phyloP scores from a whole-genome alignment of 805 yeast genomes.

The Blastobotrys peoriensis region DNA sequence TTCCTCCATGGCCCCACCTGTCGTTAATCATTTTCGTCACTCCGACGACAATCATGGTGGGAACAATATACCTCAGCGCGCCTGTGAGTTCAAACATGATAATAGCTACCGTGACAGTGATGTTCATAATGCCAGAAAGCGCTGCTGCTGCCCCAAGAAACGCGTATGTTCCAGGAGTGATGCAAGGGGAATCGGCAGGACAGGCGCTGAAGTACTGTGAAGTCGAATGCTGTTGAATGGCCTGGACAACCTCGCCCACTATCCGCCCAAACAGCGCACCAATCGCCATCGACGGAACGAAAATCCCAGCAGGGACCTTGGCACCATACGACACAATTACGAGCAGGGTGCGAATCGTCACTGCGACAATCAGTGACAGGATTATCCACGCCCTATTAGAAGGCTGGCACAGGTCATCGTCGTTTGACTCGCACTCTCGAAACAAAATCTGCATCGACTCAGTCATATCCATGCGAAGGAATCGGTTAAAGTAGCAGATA shows the following conservation, averaged over 20 bases:
- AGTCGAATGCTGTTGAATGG: slow-evolving; percentile 37
- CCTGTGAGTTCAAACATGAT: slow-evolving; percentile 95
- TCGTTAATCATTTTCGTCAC: slow-evolving; percentile 77
- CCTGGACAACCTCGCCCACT: slow-evolving; percentile 41
- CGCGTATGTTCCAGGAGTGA: slow-evolving; percentile 93
- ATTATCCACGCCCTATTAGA: slow-evolving; percentile 31
- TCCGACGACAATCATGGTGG: slow-evolving; percentile 94
- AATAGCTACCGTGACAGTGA: slow-evolving; percentile 88
- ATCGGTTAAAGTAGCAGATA: slow-evolving; percentile 78
- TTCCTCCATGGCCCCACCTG: slow-evolving; percentile 74
- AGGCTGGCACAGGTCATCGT: slow-evolving; percentile 34
- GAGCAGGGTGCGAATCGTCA: slow-evolving; percentile 60
- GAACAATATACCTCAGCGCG: slow-evolving; percentile 83
- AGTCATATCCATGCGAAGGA: slow-evolving; percentile 84
- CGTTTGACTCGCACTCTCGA: slow-evolving; percentile 63
- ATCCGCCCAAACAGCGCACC: slow-evolving; percentile 56
- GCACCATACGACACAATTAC: slow-evolving; percentile 76
- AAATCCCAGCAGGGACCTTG: slow-evolving; percentile 55
- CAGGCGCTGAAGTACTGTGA: slow-evolving; percentile 35
- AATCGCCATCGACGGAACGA: slow-evolving; percentile 58
- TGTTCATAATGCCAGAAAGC: slow-evolving; percentile 86
- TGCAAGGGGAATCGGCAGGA: slow-evolving; percentile 41
- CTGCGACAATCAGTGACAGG: slow-evolving; percentile 59
- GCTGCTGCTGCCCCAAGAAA: slow-evolving; percentile 96
- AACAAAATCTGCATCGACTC: slow-evolving; percentile 87